Evolutionary conservation across 2,329 filamentous ascomycete species (phyloP).

Genomic region (Didymella exigua): DNA sequence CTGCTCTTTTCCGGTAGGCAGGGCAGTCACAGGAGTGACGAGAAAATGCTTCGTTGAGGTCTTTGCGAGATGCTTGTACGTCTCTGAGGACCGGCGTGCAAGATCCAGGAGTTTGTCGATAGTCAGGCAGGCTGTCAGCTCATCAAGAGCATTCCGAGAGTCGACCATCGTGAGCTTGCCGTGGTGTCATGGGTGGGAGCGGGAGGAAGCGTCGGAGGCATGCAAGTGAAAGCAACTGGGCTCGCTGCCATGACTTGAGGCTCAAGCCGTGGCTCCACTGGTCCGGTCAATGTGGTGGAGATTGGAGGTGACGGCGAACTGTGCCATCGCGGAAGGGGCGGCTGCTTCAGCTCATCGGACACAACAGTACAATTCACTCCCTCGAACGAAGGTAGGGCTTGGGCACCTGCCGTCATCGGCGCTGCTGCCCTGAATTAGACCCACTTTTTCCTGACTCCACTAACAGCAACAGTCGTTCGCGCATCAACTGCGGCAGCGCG

Average conservation of each 20-base stretch:
- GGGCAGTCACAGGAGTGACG: conserved; percentile 47
- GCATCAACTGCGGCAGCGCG: conserved; percentile 4
- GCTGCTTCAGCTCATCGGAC: background rate
- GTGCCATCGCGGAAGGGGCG: background rate
- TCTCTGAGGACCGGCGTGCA: conserved; percentile 44
- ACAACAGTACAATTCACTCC: background rate
- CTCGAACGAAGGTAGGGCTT: background rate
- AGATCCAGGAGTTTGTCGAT: conserved; percentile 40
- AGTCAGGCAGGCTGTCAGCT: conserved; percentile 44
- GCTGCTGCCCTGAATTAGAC: background rate
- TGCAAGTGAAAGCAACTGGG: background rate
- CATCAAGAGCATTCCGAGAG: conserved; percentile 26
- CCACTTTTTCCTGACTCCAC: conserved; percentile 10
- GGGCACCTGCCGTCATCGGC: conserved; percentile 7
- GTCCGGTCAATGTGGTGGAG: conserved; percentile 13
- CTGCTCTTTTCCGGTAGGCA: conserved; percentile 66
- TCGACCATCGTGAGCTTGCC: conserved; percentile 25
- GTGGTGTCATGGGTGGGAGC: background rate
- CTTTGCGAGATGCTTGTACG: conserved; percentile 42
- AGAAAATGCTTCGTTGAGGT: conserved; percentile 49
- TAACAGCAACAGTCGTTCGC: conserved; percentile 2
- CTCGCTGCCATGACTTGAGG: conserved; percentile 12
- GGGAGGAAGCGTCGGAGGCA: conserved; percentile 1
- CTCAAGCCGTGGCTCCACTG: conserved; percentile 17
- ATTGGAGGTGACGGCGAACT: background rate